Evolutionary conservation across 1,139 yeast species (phyloP).

Genomic region (Saccharomyces hybrid): DNA sequence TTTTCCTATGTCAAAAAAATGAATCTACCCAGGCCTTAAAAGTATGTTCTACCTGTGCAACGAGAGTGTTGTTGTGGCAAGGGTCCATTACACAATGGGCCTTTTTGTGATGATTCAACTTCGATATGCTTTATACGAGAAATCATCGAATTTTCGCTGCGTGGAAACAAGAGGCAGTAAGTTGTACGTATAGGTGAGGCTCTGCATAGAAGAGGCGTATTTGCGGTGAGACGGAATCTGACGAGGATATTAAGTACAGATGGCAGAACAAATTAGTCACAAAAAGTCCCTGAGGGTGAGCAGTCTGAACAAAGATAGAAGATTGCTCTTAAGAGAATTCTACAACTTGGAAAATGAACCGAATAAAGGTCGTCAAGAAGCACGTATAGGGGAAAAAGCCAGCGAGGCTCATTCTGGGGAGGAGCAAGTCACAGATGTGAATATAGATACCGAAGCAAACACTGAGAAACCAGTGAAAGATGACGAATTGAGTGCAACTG

Average conservation of each 20-base stretch:
- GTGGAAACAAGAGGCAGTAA: slow-evolving; percentile 1
- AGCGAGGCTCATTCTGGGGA: not conserved
- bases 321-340: slow-evolving; percentile 39
- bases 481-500: slow-evolving; percentile 10
- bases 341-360: slow-evolving; percentile 32
- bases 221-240: not conserved
- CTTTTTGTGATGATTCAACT: not conserved
- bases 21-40: not conserved
- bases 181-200: slow-evolving; percentile 2
- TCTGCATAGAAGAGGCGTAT: not conserved
- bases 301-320: slow-evolving; percentile 30
- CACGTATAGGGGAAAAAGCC: slow-evolving; percentile 7
- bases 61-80: not conserved
- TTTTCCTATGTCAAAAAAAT: not conserved
- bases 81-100: not conserved
- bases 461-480: not conserved
- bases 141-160: not conserved
- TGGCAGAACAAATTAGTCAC: slow-evolving; percentile 31
- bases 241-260: slow-evolving; percentile 1
- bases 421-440: not conserved
- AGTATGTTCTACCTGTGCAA: not conserved
- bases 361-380: slow-evolving; percentile 14
- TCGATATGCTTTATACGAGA: not conserved
- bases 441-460: not conserved
- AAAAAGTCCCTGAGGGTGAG: slow-evolving; percentile 28